Evolutionary conservation across 2,329 filamentous ascomycete species (phyloP), one percentile per base, ranked within the genome.

Genomic region (Calonectria pauciramosa): DNA sequence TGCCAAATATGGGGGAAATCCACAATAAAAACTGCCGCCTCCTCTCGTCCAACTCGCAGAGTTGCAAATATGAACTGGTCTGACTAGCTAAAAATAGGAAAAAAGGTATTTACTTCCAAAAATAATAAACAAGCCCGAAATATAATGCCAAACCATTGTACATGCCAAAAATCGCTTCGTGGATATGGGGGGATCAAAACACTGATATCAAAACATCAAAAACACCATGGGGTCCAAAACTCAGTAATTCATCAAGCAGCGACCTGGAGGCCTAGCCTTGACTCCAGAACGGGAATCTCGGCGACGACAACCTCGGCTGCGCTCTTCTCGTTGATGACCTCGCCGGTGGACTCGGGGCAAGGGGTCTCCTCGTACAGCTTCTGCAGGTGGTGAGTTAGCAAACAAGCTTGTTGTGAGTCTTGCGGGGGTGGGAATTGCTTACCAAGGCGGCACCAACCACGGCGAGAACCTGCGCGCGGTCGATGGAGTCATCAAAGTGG

Each of bases 321-420:
- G 34, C n/a, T 63, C 56, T 63, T 63, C 34, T 63, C 36, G n/a
- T 41, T 36, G 23, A 63, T n/a, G 36, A 63, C 56, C 56, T 63
- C 56, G 34, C 32, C n/a, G 16, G 56, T n/a, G 8, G 56, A 26
- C 16, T 36, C 56, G 1, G 56, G 36, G 34, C 56, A 63, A 5
- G 56, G 56, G 14, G 56, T 38, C 36, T 63, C 56, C 56, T 63
- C 56, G 56, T 63, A 63, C 34, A 63, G 34, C 56, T 63, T 63
- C 56, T 63, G 34, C 16, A 41, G 6, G 4, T 2, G 16, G 11
- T 4, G 36, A 23, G 56, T 63, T 36, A 63, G 34, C 36, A 36
- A 36, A 23, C 3, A 36, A 10, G n/a, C 14, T 32, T 3, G 28
- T 52, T 7, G 28, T 1, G 26, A 30, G 10, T 9, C 26, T 16